These are phyloP conservation scores for Euclidium syriacum DNA, from an alignment of 345 rosid species.

Conservation along the genomic window DNA sequence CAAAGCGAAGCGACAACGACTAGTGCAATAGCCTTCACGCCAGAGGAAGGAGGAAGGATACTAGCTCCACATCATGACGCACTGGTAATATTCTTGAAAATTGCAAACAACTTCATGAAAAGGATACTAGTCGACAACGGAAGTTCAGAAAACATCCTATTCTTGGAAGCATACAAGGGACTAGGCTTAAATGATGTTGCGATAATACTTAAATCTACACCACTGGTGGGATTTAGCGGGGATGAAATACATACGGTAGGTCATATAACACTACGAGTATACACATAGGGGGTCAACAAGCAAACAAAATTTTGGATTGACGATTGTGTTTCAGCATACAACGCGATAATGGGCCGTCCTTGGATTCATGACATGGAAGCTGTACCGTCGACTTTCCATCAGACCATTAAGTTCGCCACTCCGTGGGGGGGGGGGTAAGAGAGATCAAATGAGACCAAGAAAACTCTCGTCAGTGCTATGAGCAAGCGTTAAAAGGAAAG, in stretches of 20 bases:
- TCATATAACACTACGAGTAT: background rate
- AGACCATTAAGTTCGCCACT: background rate
- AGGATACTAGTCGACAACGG: background rate
- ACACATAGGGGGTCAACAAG: background rate
- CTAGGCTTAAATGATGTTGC: background rate
- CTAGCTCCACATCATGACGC: no score
- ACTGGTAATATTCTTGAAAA: fast-evolving
- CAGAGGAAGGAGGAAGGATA: no score
- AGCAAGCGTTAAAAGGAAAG: background rate
- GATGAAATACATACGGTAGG: background rate
- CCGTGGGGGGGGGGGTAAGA: background rate
- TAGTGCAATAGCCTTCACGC: no score
- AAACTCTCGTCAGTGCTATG: background rate
- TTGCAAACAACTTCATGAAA: background rate
- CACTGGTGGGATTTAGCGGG: background rate
- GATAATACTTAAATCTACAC: background rate
- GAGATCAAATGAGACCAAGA: background rate
- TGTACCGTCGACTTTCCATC: background rate
- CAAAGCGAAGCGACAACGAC: no score
- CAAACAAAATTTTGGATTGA: background rate
- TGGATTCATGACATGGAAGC: background rate
- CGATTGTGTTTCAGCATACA: background rate
- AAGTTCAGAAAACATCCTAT: background rate
- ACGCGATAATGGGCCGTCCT: background rate
- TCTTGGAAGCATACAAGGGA: background rate